These are phyloP conservation scores for Starmerella powellii DNA, from an alignment of 805 yeast genomes.

Conservation along the genomic window DNA sequence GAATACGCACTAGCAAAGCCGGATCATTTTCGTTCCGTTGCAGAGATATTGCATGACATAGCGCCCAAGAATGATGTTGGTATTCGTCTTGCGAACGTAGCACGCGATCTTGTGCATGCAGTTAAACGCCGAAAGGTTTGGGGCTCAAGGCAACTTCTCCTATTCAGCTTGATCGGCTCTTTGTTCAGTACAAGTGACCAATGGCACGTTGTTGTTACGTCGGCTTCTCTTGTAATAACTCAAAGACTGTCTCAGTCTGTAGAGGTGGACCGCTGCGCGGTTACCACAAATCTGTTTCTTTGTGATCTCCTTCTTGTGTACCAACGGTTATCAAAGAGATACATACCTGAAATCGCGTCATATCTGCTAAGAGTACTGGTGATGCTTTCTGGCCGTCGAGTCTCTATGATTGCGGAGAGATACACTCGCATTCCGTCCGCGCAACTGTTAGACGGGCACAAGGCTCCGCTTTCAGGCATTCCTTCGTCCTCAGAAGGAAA, in stretches of 20 bases:
- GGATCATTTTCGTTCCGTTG: slow-evolving; percentile 29
- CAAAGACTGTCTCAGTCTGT: slow-evolving; percentile 51
- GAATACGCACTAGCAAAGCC: slow-evolving; percentile 36
- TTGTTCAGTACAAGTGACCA: slow-evolving; percentile 91
- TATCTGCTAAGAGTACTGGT: slow-evolving; percentile 32
- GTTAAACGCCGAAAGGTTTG: slow-evolving; percentile 36
- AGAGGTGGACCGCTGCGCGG: slow-evolving; percentile 31
- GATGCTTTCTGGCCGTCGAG: background rate
- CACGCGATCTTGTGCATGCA: slow-evolving; percentile 46
- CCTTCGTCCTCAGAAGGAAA: background rate
- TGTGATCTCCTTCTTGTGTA: slow-evolving; percentile 54
- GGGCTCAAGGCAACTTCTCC: slow-evolving; percentile 44
- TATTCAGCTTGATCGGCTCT: slow-evolving; percentile 59
- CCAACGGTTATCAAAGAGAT: slow-evolving; percentile 71
- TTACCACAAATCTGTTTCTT: slow-evolving; percentile 54
- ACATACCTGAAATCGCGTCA: slow-evolving; percentile 61
- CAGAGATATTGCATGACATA: slow-evolving; percentile 35
- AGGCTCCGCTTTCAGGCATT: background rate
- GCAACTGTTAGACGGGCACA: too few species aligned
- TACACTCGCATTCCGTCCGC: slow-evolving; percentile 5
- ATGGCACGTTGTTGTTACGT: slow-evolving; percentile 83
- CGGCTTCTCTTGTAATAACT: slow-evolving; percentile 59
- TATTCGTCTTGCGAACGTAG: slow-evolving; percentile 44
- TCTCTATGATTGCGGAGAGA: slow-evolving; percentile 5
- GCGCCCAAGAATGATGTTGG: slow-evolving; percentile 50